Evolutionary conservation across 78 protist genomes (phyloP), one percentile per base, ranked within the genome.

Genomic region (Thecamonas trahens): DNA sequence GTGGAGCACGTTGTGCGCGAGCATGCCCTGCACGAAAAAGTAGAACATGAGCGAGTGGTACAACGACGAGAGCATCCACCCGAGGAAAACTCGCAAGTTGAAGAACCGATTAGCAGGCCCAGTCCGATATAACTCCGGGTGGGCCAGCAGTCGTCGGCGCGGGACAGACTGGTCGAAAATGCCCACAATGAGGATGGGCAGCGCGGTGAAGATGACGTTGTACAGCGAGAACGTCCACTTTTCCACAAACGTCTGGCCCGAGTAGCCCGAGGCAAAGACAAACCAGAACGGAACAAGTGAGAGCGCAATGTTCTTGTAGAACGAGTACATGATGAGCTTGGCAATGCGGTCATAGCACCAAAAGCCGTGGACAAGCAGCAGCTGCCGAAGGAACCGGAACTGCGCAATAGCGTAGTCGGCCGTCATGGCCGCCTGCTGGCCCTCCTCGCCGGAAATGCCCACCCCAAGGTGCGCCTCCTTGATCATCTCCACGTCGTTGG

Each of bases 401-500:
- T 77, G 83, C 14, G 85, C 83, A 7, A 90, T 58, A 34, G 90
- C 22, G 45, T 79, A 87, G 70, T 90, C 94, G 15, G 79, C 0
- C 3, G 76, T 1, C 34, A 62, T 22, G 22, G 62, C 87, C 2
- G 94, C 94, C 54, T 83, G 88, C 75, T 74, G 37, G 4, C 90
- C 90, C 53, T 85, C 90, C 29, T 63, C 49, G 7, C 87, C 81
- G 24, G 37, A 3, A 47, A 83, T 66, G n/a, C 88, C 88, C 20
- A 83, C 29, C 15, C 92, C 94, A 9, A 84, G 65, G 34, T 83
- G 74, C 7, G 87, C 93, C 52, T 18, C 50, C 35, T 49, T 75
- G 55, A 84, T 74, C 93, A 84, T 88, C 15, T 78, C 20, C 53
- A 84, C 89, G 71, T 84, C 90, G 42, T 84, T 88, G 38, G 90